Conservation (phyloP, 2,329 filamentous ascomycete genomes). For the Dendrostoma leiphaemia region DNA sequence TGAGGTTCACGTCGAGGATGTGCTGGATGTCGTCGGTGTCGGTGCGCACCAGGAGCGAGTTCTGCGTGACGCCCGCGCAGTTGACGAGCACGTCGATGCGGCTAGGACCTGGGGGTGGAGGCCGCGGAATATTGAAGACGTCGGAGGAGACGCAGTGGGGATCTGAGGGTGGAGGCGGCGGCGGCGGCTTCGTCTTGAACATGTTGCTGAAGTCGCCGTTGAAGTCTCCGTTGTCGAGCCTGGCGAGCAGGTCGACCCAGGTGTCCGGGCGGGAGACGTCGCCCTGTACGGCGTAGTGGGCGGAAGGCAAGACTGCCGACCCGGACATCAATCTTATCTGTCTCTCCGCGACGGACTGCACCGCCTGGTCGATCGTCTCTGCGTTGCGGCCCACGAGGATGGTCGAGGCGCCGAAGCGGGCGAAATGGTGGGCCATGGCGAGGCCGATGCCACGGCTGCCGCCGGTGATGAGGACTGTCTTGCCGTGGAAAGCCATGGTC, state of each 20-base stretch:
- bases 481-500: conserved; percentile 39
- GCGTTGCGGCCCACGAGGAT: conserved; percentile 60
- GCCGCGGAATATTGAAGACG: too few species aligned
- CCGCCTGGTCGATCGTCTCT: conserved; percentile 40
- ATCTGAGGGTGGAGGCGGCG: too few species aligned
- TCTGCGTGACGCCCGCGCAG: conserved; percentile 72
- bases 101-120: neutral
- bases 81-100: conserved; percentile 68
- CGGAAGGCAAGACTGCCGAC: neutral
- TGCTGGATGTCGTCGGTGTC: conserved; percentile 47
- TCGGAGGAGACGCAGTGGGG: too few species aligned
- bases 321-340: too few species aligned
- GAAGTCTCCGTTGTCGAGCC: neutral
- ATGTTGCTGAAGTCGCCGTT: too few species aligned
- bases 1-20: conserved; percentile 69
- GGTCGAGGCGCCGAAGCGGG: conserved; percentile 56
- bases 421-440: conserved; percentile 66
- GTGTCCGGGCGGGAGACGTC: conserved; percentile 21
- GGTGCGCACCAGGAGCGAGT: conserved; percentile 59
- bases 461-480: conserved; percentile 63
- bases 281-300: conserved; percentile 10
- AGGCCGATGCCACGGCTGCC: conserved; percentile 69
- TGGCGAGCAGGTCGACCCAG: conserved; percentile 19
- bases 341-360: conserved; percentile 32
- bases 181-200: too few species aligned